phyloP scores from a whole-genome alignment of 2,329 filamentous ascomycete genomes.

The Tolypocladium guangdongense region DNA sequence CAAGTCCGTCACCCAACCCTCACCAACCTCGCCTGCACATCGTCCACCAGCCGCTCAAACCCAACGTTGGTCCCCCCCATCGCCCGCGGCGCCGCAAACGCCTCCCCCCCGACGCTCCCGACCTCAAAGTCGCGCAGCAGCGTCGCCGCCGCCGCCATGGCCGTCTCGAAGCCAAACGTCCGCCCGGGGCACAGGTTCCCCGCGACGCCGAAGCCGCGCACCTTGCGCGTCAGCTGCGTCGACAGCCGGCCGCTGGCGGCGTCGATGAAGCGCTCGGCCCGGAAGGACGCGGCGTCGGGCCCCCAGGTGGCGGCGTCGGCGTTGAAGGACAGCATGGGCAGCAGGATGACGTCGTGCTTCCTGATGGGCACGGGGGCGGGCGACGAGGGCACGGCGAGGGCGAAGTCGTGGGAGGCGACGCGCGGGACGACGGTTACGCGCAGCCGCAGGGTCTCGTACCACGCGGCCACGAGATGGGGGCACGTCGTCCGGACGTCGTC shows the following conservation, averaged over 20 bases:
- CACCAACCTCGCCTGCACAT: conserved; percentile 14
- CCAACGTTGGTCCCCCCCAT: conserved; percentile 17
- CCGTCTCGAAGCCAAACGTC: conserved; percentile 17
- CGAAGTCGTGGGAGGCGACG: conserved; percentile 16
- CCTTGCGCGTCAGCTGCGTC: conserved; percentile 11
- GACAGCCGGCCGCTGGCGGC: conserved; percentile 9
- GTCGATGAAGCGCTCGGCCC: conserved; percentile 17
- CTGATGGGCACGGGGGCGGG: conserved; percentile 9
- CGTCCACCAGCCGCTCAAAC: conserved; percentile 17
- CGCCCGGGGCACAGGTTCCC: conserved; percentile 20
- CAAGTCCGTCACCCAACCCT: neutral
- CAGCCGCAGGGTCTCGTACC: conserved; percentile 20
- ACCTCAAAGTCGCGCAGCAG: conserved; percentile 17
- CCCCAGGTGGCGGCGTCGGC: conserved; percentile 16
- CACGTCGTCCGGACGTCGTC: conserved; percentile 13
- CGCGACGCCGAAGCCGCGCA: conserved; percentile 19
- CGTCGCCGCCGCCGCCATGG: conserved; percentile 14
- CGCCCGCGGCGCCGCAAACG: conserved; percentile 11
- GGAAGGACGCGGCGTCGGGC: conserved; percentile 13
- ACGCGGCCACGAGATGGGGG: conserved; percentile 18
- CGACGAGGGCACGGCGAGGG: conserved; percentile 8
- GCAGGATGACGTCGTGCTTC: conserved; percentile 18
- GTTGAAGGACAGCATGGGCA: conserved; percentile 21
- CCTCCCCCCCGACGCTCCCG: conserved; percentile 5
- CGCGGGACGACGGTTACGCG: conserved; percentile 20